Evolutionary conservation across 2,329 filamentous ascomycete species (phyloP).

Genomic region (Fusarium secorum): DNA sequence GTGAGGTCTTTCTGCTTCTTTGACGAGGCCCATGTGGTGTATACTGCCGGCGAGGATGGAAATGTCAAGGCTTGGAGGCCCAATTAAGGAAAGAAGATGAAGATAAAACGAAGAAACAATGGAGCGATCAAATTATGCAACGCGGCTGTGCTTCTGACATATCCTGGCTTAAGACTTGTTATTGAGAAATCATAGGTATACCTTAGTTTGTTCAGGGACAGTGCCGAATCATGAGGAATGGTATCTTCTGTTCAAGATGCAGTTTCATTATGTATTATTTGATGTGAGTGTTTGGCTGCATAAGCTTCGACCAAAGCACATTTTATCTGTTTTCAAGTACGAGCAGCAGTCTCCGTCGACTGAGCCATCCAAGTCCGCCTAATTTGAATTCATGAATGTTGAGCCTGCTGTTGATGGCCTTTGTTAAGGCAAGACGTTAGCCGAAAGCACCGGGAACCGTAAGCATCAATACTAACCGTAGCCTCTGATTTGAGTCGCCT

Average conservation of each 20-base stretch:
- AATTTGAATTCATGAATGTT: background rate
- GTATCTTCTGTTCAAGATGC: background rate
- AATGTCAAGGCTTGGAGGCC: conserved; percentile 64
- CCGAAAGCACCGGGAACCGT: background rate
- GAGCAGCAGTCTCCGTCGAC: no score
- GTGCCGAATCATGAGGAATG: background rate
- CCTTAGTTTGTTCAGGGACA: background rate
- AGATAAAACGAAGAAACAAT: background rate
- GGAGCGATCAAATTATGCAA: background rate
- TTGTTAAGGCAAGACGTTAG: background rate
- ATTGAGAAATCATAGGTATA: background rate
- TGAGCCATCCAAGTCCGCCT: no score
- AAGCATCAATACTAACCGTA: background rate
- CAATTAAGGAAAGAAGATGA: conserved; percentile 5
- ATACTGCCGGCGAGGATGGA: conserved; percentile 67
- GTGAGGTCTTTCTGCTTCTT: conserved; percentile 71
- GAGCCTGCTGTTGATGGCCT: background rate
- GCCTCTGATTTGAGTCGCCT: background rate
- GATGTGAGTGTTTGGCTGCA: background rate
- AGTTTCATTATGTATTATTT: background rate
- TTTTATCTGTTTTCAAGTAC: background rate
- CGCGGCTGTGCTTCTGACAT: background rate
- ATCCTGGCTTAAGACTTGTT: no score
- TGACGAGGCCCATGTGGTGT: conserved; percentile 65
- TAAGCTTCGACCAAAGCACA: background rate